Percentiles rank a stretch among this genome's conserved stretches.
These are phyloP conservation scores for Rhodomyrtus tomentosa DNA, from an alignment of 345 rosid species.

Conservation along the genomic window DNA sequence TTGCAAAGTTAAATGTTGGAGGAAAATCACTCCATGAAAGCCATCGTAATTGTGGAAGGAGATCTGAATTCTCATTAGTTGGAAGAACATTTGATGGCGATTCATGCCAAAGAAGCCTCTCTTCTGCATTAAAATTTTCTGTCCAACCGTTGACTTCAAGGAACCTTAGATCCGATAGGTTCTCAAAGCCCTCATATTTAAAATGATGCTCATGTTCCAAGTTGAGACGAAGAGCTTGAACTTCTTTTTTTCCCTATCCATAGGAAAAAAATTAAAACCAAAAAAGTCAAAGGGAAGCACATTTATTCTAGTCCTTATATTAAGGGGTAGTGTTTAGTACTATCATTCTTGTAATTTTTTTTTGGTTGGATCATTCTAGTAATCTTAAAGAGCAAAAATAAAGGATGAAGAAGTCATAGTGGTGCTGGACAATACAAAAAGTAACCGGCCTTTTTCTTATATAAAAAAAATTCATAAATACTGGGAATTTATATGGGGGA, in stretches of 20 bases:
- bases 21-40: background rate
- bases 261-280: background rate
- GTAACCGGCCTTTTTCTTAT: no score
- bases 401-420: no score
- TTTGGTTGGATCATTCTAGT: no score
- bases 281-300: background rate
- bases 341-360: no score
- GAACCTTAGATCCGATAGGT: background rate
- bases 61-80: no score
- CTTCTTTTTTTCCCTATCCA: background rate
- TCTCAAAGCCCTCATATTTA: background rate
- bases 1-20: background rate
- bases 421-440: no score
- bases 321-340: background rate
- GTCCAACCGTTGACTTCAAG: accelerated
- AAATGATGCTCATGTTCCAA: accelerated
- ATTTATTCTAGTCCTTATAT: background rate
- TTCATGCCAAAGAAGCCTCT: background rate
- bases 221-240: background rate
- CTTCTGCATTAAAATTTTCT: background rate
- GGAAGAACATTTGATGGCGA: background rate
- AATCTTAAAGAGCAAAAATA: no score
- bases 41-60: background rate
- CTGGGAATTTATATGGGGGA: no score
- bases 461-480: no score